phyloP scores from a whole-genome alignment of 345 rosid genomes.

The Draba incana region DNA sequence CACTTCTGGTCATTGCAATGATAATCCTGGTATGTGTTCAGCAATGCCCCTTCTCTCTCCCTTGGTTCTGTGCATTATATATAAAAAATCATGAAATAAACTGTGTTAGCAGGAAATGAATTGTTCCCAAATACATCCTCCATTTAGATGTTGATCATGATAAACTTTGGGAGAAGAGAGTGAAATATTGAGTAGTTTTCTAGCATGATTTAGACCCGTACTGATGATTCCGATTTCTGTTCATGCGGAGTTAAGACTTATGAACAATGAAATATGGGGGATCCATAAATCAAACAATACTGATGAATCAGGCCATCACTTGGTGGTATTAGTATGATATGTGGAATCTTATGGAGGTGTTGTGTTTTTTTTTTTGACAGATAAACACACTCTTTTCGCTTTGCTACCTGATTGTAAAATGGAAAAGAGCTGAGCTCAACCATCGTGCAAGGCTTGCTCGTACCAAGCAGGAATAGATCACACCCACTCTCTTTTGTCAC shows the following conservation, averaged over 20 bases:
- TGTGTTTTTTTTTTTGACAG: slow-evolving; percentile 48
- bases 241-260: background rate
- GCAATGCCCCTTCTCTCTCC: background rate
- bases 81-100: background rate
- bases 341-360: slow-evolving; percentile 6
- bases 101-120: background rate
- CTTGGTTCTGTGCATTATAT: background rate
- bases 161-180: background rate
- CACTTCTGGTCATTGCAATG: slow-evolving; percentile 79
- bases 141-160: too few relatives aligned
- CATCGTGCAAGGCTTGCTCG: slow-evolving; percentile 80
- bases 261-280: background rate
- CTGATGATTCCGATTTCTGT: background rate
- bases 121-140: background rate
- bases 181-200: background rate
- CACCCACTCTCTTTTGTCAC: slow-evolving; percentile 6
- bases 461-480: slow-evolving; percentile 70
- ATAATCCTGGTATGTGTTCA: slow-evolving; percentile 69
- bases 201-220: background rate
- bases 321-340: too few relatives aligned
- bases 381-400: slow-evolving; percentile 80
- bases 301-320: background rate
- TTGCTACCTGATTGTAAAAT: slow-evolving; percentile 76
- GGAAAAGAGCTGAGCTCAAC: slow-evolving; percentile 97
- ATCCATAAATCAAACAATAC: background rate